Conservation (phyloP, 1,284 basidiomycete genomes). For the Ceraceosorus bombacis region DNA sequence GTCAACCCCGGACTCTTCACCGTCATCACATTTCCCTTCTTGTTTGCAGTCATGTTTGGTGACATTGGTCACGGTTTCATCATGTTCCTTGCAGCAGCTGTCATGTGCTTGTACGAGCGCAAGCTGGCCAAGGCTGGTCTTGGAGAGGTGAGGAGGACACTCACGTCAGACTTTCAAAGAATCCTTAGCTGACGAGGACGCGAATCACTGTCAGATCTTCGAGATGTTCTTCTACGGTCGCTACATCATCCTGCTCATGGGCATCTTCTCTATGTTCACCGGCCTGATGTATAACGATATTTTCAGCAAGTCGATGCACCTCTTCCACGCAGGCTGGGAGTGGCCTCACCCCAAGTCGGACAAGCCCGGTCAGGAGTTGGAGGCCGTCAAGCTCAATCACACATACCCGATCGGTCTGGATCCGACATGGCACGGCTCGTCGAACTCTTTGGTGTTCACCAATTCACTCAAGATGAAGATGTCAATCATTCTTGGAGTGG, state of each 20-base stretch:
- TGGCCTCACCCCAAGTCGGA: slow-evolving; percentile 56
- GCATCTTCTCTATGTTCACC: slow-evolving; percentile 81
- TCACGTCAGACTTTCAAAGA: neutral
- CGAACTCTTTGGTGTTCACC: slow-evolving; percentile 85
- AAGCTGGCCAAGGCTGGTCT: slow-evolving; percentile 68
- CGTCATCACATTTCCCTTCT: slow-evolving; percentile 90
- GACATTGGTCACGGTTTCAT: slow-evolving; percentile 94
- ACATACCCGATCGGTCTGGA: slow-evolving; percentile 90
- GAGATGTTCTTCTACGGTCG: slow-evolving; percentile 92
- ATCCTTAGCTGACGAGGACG: neutral
- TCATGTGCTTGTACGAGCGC: slow-evolving; percentile 79
- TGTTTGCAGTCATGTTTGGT: slow-evolving; percentile 99
- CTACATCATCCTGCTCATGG: slow-evolving; percentile 98
- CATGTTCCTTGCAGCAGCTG: slow-evolving; percentile 66
- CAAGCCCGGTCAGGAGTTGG: slow-evolving; percentile 21
- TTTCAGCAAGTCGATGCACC: slow-evolving; percentile 83
- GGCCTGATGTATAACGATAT: slow-evolving; percentile 99
- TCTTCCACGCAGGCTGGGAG: slow-evolving; percentile 83
- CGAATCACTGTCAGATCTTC: slow-evolving; percentile 54
- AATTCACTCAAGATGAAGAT: slow-evolving; percentile 99
- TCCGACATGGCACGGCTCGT: slow-evolving; percentile 87
- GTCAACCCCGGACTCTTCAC: slow-evolving; percentile 94
- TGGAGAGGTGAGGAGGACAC: slow-evolving; percentile 54
- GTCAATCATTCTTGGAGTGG: slow-evolving; percentile 92
- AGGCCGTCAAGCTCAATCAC: slow-evolving; percentile 53